Evolutionary conservation across 2,329 filamentous ascomycete genomes (phyloP).

Genomic region (Gyromitra esculenta): DNA sequence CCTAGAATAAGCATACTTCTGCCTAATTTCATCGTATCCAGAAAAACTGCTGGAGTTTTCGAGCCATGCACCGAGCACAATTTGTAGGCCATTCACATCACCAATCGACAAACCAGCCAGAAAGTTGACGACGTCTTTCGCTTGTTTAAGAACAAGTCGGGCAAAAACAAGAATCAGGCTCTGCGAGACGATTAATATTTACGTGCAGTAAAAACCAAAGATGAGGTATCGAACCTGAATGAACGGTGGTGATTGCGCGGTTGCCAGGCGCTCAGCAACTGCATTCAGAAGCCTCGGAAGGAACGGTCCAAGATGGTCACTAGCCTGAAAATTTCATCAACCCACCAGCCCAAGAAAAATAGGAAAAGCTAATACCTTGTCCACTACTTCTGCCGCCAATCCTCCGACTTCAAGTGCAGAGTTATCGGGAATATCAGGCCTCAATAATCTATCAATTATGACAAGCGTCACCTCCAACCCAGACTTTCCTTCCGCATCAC

Average conservation of each 20-base stretch:
- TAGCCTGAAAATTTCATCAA: constrained; percentile 64
- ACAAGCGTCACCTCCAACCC: constrained; percentile 88
- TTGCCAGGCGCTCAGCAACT: constrained; percentile 83
- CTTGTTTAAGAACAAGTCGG: constrained; percentile 82
- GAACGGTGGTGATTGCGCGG: constrained; percentile 84
- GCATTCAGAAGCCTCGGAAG: constrained; percentile 87
- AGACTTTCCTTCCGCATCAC: constrained; percentile 77
- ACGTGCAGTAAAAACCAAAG: background rate
- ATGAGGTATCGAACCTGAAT: constrained; percentile 74
- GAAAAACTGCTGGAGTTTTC: constrained; percentile 97
- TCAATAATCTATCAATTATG: constrained; percentile 90
- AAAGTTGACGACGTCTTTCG: constrained; percentile 91
- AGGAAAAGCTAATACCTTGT: constrained; percentile 72
- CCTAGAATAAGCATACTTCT: constrained; percentile 75
- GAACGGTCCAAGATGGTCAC: constrained; percentile 88
- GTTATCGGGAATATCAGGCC: constrained; percentile 85
- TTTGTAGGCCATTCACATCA: constrained; percentile 81
- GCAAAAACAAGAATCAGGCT: constrained; percentile 90
- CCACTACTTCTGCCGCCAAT: constrained; percentile 90
- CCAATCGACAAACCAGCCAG: constrained; percentile 83
- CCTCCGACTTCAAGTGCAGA: constrained; percentile 96
- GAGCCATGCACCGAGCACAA: constrained; percentile 93
- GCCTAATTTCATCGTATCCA: constrained; percentile 96
- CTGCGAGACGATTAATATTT: constrained; percentile 34
- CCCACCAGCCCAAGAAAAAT: background rate